Percentiles rank a stretch among this genome's conserved stretches.
Conservation (phyloP, 345 rosid genomes). For the Odontarrhena argentea region DNA sequence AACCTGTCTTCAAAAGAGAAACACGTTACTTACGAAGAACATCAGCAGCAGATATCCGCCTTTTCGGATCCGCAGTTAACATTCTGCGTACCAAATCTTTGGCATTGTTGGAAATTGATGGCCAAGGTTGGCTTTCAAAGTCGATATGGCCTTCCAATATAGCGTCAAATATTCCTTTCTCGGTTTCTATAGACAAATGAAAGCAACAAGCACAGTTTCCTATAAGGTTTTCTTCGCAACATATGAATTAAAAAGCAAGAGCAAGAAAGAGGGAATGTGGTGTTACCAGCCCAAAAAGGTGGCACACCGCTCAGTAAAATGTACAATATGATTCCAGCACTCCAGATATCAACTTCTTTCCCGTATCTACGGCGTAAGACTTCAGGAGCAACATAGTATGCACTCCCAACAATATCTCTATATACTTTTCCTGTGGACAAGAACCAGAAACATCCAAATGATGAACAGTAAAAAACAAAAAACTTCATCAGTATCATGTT, state of each 20-base stretch:
- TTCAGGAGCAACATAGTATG: constrained; percentile 72
- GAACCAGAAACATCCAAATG: constrained; percentile 32
- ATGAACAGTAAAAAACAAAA: constrained; percentile 12
- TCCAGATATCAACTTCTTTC: constrained; percentile 81
- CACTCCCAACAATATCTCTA: constrained; percentile 75
- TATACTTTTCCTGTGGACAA: constrained; percentile 59
- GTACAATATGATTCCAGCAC: constrained; percentile 79
- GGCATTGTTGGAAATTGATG: constrained; percentile 80
- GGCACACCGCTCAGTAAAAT: constrained; percentile 92
- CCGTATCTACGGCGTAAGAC: constrained; percentile 72
- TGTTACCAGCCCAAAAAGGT: constrained; percentile 85
- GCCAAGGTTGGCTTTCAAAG: constrained; percentile 87
- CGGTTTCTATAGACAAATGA: constrained; percentile 53
- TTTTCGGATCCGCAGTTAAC: constrained; percentile 78
- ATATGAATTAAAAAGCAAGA: constrained; percentile 13
- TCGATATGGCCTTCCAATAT: constrained; percentile 78
- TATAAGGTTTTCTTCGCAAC: background rate
- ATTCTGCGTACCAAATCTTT: constrained; percentile 80
- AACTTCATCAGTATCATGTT: background rate
- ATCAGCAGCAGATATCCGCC: constrained; percentile 75
- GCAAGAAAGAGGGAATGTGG: background rate
- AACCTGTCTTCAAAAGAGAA: background rate
- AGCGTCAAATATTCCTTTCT: constrained; percentile 82
- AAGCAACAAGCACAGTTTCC: constrained; percentile 1
- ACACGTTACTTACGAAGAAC: constrained; percentile 63